Conservation (phyloP, 768 basidiomycete genomes). For the Clitopilus hobsonii region DNA sequence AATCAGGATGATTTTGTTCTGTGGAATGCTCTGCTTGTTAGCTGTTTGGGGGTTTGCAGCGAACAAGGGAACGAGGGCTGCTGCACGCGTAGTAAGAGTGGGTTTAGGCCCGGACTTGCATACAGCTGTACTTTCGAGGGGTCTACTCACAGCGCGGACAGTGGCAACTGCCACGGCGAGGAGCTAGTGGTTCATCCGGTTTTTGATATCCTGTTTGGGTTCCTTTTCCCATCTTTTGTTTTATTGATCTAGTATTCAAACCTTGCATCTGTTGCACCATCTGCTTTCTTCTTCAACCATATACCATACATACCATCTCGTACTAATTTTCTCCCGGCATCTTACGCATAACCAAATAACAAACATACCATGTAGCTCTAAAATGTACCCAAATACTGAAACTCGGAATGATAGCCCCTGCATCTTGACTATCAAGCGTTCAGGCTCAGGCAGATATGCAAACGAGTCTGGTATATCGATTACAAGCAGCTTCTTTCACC, state of each 20-base stretch:
- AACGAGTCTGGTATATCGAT: background rate
- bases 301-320: background rate
- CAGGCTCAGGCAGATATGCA: background rate
- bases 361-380: too few species aligned
- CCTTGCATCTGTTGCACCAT: background rate
- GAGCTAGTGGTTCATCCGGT: background rate
- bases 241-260: too few species aligned
- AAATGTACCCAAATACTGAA: too few species aligned
- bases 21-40: conserved; percentile 40
- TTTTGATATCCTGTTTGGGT: background rate
- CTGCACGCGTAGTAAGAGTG: background rate
- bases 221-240: background rate
- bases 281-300: background rate
- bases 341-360: background rate
- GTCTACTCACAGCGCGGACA: background rate
- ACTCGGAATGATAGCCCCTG: too few species aligned
- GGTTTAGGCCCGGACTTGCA: background rate
- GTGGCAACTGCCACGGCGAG: background rate
- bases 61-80: conserved; percentile 6
- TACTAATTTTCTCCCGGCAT: background rate
- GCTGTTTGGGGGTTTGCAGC: conserved; percentile 44
- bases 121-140: background rate
- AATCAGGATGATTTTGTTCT: conserved; percentile 55
- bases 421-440: too few species aligned
- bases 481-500: background rate